Conservation (phyloP, 257 asterid genomes). For the Anisodus tanguticus region DNA sequence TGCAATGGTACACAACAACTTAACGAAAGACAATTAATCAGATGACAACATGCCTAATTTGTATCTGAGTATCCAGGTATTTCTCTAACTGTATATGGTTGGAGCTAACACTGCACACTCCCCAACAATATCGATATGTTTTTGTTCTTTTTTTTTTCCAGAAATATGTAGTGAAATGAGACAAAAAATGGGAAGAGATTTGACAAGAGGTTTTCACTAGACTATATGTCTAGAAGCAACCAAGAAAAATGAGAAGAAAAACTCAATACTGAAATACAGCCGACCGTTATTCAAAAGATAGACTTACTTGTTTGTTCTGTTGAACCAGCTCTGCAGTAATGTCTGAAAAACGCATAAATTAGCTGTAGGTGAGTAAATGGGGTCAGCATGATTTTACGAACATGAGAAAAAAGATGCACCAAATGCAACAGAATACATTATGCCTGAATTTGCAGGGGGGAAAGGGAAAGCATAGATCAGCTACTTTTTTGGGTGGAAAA, state of each 20-base stretch:
- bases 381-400: too few species aligned
- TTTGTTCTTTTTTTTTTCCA: not conserved
- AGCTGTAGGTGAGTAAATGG: not conserved
- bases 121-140: not conserved
- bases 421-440: too few species aligned
- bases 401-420: too few species aligned
- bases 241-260: not conserved
- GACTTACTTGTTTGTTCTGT: constrained; percentile 62
- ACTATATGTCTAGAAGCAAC: not conserved
- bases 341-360: constrained; percentile 46
- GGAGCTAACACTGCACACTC: not conserved
- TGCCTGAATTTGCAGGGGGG: constrained; percentile 22
- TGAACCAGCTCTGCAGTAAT: constrained; percentile 72
- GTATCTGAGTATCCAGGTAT: not conserved
- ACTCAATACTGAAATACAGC: not conserved
- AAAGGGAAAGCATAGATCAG: not conserved
- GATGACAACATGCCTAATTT: constrained; percentile 1
- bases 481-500: constrained; percentile 33
- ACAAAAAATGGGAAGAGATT: constrained; percentile 8
- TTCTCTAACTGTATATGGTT: too few species aligned
- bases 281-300: constrained; percentile 2
- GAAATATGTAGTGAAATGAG: not conserved
- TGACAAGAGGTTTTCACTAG: not conserved
- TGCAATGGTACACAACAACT: not conserved
- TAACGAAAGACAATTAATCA: too few species aligned